These are phyloP conservation scores for Macrocybe sp. DNA, from an alignment of 1,284 basidiomycete species.

Conservation along the genomic window DNA sequence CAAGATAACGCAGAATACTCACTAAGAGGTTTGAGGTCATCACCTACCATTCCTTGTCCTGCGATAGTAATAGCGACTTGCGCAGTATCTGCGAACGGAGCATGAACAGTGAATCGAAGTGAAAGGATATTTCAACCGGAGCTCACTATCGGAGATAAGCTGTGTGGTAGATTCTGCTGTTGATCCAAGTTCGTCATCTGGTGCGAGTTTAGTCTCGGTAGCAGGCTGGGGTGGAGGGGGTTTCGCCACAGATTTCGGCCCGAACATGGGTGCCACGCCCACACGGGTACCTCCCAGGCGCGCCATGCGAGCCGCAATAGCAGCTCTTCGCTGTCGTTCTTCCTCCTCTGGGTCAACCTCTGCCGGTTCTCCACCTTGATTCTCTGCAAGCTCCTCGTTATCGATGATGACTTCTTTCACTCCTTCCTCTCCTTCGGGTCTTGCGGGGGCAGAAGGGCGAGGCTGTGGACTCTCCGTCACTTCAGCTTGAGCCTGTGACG, in stretches of 20 bases:
- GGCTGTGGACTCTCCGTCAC: constrained; percentile 7
- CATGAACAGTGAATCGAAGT: no score
- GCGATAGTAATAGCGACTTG: no score
- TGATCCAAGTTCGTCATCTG: not conserved
- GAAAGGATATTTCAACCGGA: no score
- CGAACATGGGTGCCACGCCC: constrained; percentile 72
- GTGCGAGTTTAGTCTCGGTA: not conserved
- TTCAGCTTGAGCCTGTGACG: constrained; percentile 10
- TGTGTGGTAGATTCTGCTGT: no score
- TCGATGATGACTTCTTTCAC: constrained; percentile 19
- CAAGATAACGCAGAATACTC: no score
- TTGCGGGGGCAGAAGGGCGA: no score
- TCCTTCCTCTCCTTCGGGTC: constrained; percentile 6
- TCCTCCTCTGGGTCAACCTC: constrained; percentile 68
- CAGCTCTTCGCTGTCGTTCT: constrained; percentile 70
- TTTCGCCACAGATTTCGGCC: constrained; percentile 38
- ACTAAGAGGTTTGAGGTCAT: no score
- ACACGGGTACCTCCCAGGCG: constrained; percentile 82
- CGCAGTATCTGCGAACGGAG: no score
- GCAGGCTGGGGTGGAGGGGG: not conserved
- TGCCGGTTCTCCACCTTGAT: constrained; percentile 27
- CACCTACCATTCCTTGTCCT: no score
- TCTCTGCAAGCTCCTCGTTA: constrained; percentile 15
- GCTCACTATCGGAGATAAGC: no score
- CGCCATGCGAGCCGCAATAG: constrained; percentile 87